Base-by-base conservation (phyloP, 164 flowering plant genomes). In the Nymphaea colorata region DNA sequence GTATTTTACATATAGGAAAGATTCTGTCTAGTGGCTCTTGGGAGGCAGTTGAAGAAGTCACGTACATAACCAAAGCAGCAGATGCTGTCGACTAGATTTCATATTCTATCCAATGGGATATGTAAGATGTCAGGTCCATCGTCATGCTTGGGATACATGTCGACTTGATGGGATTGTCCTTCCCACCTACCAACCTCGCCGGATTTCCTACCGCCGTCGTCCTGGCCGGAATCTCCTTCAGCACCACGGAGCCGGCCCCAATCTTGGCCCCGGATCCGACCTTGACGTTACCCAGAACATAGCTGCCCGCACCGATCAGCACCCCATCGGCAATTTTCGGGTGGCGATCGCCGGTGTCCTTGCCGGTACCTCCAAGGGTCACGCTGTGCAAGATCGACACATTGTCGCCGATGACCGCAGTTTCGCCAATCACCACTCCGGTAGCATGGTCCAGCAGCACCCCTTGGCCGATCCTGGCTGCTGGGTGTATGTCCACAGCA, bases 251-350 rank as follows among this genome's bases (percentile, higher is more conserved):
- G 4, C 93, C 90, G 3, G 97, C 95, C 0, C 97, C 97, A 75
- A 91, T 82, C 68, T 86, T 91, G 0, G 95, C 93, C 2, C 87
- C 89, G 4, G 85, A 85, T 0, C 95, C 97, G 66, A 91, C 77
- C 69, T 55, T 79, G 64, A 91, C 76, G 65, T 85, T 87, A 17
- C 98, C 97, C 74, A 91, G 61, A 5, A 91, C 75, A 44, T 81
- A 76, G 41, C 90, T 80, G 59, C 91, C 91, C 2, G 97, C 95
- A 4, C 97, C 97, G 3, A 91, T 79, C 70, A 91, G 67, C 3
- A 91, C 97, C 67, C 95, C 95, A 72, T 86, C 80, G 0, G 93
- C 93, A 64, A 91, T 85, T 82, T 89, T 89, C 2, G 97, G 97
- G 65, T 91, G 95, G 64, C 95, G 75, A 43, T 89, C 89, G 0